Evolutionary conservation across 352 stramenopile species (phyloP), one percentile per base, ranked within the genome.

Genomic region (Blastocystis sp.): DNA sequence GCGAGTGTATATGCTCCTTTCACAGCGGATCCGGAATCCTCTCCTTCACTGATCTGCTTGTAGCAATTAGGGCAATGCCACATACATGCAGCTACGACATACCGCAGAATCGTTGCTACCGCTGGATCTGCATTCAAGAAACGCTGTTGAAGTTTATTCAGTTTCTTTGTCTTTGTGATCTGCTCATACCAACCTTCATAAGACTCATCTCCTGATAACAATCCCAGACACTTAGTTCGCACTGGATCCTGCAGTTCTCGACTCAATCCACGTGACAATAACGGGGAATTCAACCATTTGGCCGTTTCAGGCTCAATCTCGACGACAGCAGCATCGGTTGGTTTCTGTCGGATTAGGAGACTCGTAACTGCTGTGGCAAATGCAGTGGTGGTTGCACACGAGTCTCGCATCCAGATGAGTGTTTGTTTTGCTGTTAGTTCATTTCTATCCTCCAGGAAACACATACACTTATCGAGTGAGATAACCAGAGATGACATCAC

Each of bases 51-150:
- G 11, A 84, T 22, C 24, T 24, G 5, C 27, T 68, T 62, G 53
- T 84, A 84, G 17, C 30, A 58, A 13, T 42, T 33, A 17, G 73
- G 51, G 3, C 42, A 84, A 44, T 84, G 73, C 73, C 73, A 84
- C 19, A 84, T 53, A 35, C 59, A 68, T 27, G 53, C 73, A 2
- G 73, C 42, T 5, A 30, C 40, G 11, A 84, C 53, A 24, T 51
- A 62, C 2, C 73, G 73, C 1, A 84, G 48, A 84, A 84, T 84
- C 9, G 27, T 59, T 0, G 30, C 24, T 30, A 81, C 42, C 3
- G 22, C 15, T 0, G 22, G 13, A 68, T 42, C 30, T 19, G 51
- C 22, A 7, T 66, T 48, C 7, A 84, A 22, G 0, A 84, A 66
- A 5, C 56, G 73, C 22, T 68, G 51, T 22, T 64, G 17, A 33